These are phyloP conservation scores for Trypanosoma grayi DNA, from an alignment of 208 protist genomes.

Conservation along the genomic window DNA sequence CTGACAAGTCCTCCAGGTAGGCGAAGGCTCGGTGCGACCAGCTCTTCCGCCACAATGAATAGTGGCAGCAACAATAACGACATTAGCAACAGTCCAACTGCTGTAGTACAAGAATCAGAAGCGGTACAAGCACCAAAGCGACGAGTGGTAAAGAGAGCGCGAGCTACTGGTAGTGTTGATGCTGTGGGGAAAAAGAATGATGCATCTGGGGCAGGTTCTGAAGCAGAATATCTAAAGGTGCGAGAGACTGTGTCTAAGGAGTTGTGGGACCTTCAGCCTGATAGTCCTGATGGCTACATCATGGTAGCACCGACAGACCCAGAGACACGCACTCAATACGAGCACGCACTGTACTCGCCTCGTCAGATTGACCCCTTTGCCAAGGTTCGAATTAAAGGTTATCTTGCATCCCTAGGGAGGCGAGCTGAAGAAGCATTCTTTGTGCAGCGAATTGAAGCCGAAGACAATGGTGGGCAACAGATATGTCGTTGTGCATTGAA, in stretches of 20 bases:
- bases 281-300: conserved; percentile 73
- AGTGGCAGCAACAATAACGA: background rate
- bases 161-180: background rate
- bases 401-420: conserved; percentile 67
- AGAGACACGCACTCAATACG: conserved; percentile 28
- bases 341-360: conserved; percentile 44
- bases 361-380: conserved; percentile 46
- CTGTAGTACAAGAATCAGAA: background rate
- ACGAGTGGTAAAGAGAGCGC: conserved; percentile 24
- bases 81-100: background rate
- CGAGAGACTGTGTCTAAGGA: conserved; percentile 39
- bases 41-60: background rate
- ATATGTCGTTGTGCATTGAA: conserved; percentile 46
- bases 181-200: background rate
- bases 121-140: conserved; percentile 4
- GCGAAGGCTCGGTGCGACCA: conserved; percentile 19
- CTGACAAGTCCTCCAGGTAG: conserved; percentile 40
- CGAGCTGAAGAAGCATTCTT: conserved; percentile 68
- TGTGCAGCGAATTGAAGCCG: conserved; percentile 43
- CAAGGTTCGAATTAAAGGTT: conserved; percentile 54
- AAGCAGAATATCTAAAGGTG: conserved; percentile 16
- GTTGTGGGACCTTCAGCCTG: conserved; percentile 50
- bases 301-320: conserved; percentile 47
- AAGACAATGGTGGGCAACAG: conserved; percentile 35
- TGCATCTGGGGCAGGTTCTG: background rate